phyloP scores from a whole-genome alignment of 495 filamentous ascomycete species.

The Ascodesmis nigricans region DNA sequence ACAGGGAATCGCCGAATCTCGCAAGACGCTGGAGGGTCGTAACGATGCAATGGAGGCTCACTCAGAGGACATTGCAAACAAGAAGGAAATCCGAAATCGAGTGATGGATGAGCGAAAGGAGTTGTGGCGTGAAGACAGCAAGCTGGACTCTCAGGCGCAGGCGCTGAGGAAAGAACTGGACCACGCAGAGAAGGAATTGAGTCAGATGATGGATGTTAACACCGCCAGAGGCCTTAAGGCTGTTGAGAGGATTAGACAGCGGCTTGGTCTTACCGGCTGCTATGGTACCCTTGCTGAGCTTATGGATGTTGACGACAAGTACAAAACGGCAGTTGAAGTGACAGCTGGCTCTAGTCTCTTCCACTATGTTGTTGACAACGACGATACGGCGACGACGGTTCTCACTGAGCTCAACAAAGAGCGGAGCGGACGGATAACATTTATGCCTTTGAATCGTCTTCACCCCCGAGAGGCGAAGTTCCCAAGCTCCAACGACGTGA shows the following conservation, averaged over 20 bases:
- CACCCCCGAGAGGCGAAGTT: constrained; percentile 44
- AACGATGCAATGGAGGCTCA: constrained; percentile 48
- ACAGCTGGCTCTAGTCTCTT: constrained; percentile 85
- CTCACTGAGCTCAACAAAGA: constrained; percentile 58
- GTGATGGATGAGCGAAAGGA: constrained; percentile 76
- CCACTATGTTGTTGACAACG: constrained; percentile 89
- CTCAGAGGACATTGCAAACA: constrained; percentile 47
- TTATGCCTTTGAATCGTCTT: constrained; percentile 76
- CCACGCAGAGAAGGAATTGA: constrained; percentile 51
- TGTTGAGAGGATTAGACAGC: constrained; percentile 54
- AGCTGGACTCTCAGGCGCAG: constrained; percentile 50
- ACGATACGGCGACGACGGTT: constrained; percentile 61
- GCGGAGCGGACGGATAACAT: constrained; percentile 72
- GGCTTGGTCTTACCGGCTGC: constrained; percentile 60
- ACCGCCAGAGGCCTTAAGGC: constrained; percentile 65
- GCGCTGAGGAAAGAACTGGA: constrained; percentile 54
- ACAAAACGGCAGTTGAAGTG: constrained; percentile 75
- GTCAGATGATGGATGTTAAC: constrained; percentile 69
- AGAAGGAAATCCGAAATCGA: constrained; percentile 59
- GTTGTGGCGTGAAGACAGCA: constrained; percentile 76
- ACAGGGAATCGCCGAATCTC: constrained; percentile 43
- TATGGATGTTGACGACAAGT: constrained; percentile 61
- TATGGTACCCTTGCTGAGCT: constrained; percentile 87
- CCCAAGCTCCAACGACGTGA: constrained; percentile 65
- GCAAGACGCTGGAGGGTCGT: constrained; percentile 55